Conservation (phyloP, 768 basidiomycete genomes). For the Pilatotrama ljubarskyi region DNA sequence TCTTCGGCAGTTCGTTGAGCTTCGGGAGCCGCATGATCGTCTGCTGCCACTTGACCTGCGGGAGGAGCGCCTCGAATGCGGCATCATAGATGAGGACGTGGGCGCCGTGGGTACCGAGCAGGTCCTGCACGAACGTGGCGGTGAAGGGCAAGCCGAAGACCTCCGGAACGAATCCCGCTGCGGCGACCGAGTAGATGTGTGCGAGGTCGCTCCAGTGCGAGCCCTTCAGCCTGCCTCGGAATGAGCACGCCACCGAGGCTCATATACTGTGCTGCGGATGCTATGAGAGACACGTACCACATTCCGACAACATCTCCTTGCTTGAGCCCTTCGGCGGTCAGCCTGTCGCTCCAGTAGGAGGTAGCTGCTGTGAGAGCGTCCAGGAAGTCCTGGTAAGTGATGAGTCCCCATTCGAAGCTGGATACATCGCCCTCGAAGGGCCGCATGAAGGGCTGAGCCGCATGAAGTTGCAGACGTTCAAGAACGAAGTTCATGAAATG, state of each 20-base stretch:
- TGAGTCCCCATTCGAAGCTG: constrained; percentile 3
- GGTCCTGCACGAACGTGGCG: constrained; percentile 17
- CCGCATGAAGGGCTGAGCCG: neutral
- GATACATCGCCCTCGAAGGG: constrained; percentile 5
- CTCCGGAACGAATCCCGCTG: constrained; percentile 30
- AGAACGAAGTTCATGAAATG: constrained; percentile 16
- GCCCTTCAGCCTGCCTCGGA: constrained; percentile 26
- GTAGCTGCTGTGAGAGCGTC: neutral
- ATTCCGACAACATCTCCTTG: constrained; percentile 7
- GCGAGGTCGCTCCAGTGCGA: constrained; percentile 26
- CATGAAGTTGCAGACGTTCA: neutral
- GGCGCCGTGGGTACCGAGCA: constrained; percentile 12
- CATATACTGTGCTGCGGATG: neutral
- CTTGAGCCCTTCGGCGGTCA: neutral
- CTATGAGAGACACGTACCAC: neutral
- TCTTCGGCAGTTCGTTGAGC: neutral
- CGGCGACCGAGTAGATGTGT: constrained; percentile 25
- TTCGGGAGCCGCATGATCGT: neutral
- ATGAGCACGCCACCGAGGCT: neutral
- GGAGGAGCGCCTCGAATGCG: neutral
- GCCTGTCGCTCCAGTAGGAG: neutral
- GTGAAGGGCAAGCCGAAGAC: constrained; percentile 25
- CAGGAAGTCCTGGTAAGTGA: constrained; percentile 9
- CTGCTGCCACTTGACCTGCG: constrained; percentile 2
- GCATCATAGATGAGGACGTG: constrained; percentile 10